Evolutionary conservation across 805 yeast species (phyloP).

Genomic region (Starmerella roubikii): DNA sequence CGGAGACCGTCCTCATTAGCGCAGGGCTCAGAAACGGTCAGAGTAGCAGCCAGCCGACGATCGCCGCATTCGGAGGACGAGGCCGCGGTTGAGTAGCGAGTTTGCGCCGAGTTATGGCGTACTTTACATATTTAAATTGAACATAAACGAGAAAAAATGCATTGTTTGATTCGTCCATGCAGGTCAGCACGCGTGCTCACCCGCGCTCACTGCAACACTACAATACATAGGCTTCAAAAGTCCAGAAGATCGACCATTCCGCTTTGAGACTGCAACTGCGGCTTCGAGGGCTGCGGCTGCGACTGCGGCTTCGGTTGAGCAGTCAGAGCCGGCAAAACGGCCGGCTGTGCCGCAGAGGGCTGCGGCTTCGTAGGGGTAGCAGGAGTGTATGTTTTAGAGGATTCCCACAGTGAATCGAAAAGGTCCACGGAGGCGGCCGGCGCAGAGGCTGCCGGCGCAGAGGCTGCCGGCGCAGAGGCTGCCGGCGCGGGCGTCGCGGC

Average conservation of each 20-base stretch:
- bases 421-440: conserved; percentile 24
- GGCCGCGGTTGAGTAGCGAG: not conserved
- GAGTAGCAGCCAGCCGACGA: conserved; percentile 7
- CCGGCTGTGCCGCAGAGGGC: not conserved
- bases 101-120: no score
- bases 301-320: no score
- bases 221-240: conserved; percentile 6
- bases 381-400: conserved; percentile 16
- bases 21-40: conserved; percentile 10
- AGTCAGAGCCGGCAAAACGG: no score
- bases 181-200: no score
- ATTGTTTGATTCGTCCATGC: no score
- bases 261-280: not conserved
- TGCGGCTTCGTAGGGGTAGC: conserved; percentile 8
- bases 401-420: conserved; percentile 31
- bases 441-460: not conserved
- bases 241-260: conserved; percentile 12
- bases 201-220: no score
- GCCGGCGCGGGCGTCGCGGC: conserved; percentile 9
- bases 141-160: no score
- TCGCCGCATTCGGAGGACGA: conserved; percentile 1
- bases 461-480: conserved; percentile 15
- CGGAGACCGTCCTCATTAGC: conserved; percentile 20
- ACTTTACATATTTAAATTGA: no score
- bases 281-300: not conserved